phyloP scores from a whole-genome alignment of 441 rosid genomes.

The Erodium moschatum region DNA sequence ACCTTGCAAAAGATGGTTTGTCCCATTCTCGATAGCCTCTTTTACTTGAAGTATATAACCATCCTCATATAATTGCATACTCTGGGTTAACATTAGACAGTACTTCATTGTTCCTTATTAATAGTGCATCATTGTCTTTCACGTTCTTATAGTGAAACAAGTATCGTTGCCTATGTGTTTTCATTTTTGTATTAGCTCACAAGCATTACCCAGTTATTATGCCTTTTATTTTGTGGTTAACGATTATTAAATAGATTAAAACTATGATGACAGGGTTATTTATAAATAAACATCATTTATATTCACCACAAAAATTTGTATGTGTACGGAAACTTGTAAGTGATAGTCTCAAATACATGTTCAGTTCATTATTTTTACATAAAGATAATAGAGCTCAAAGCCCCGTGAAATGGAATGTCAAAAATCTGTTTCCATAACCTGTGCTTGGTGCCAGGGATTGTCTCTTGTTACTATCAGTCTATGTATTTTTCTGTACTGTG shows the following conservation, averaged over 20 bases:
- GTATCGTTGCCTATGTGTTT: not conserved
- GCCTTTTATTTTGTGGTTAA: not conserved
- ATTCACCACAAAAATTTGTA: not conserved
- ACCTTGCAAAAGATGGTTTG: constrained; percentile 79
- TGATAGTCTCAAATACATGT: not conserved
- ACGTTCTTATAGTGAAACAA: not conserved
- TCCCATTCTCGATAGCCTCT: not conserved
- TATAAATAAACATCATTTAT: too few relatives aligned
- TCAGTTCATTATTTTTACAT: not conserved
- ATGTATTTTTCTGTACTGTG: not conserved
- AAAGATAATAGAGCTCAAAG: not conserved
- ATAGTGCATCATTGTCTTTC: not conserved
- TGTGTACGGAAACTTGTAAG: not conserved
- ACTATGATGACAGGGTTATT: not conserved
- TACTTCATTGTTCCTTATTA: not conserved
- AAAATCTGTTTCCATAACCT: too few relatives aligned
- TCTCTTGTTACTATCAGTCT: not conserved
- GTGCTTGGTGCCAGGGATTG: not conserved
- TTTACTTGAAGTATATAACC: not conserved
- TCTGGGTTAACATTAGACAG: not conserved
- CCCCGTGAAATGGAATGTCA: not conserved
- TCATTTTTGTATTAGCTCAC: not conserved
- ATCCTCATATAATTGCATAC: constrained; percentile 3
- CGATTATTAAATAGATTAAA: not conserved
- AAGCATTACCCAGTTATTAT: not conserved